Conservation (phyloP, 352 stramenopile species). For the Phytophthora syringae region DNA sequence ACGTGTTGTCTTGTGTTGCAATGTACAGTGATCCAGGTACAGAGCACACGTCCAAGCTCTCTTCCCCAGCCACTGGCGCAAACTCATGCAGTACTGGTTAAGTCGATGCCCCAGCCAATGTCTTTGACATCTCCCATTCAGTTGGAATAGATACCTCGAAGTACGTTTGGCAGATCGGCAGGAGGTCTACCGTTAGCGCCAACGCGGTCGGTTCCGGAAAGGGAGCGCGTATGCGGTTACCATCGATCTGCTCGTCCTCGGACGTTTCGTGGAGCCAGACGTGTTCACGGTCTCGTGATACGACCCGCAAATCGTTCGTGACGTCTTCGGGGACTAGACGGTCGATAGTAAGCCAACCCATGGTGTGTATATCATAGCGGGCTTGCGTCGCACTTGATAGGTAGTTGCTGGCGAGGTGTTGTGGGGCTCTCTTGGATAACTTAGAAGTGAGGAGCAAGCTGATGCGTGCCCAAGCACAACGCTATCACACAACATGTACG, state of each 20-base stretch:
- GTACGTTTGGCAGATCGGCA: not conserved
- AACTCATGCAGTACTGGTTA: not conserved
- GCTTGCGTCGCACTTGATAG: too few relatives aligned
- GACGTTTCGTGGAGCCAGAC: constrained; percentile 1
- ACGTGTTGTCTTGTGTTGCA: not conserved
- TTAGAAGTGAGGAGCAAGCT: too few relatives aligned
- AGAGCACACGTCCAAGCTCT: not conserved
- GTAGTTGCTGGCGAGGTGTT: too few relatives aligned
- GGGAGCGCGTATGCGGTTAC: not conserved
- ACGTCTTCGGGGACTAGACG: too few relatives aligned
- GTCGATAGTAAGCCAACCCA: too few relatives aligned
- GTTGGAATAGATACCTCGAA: not conserved
- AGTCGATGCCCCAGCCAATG: not conserved
- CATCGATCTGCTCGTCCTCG: not conserved
- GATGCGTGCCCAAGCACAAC: too few relatives aligned
- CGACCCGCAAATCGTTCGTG: too few relatives aligned
- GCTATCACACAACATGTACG: too few relatives aligned
- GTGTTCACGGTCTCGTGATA: not conserved
- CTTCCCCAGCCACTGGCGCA: not conserved
- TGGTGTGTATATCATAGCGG: too few relatives aligned
- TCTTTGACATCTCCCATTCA: not conserved
- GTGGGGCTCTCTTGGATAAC: too few relatives aligned
- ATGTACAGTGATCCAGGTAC: not conserved
- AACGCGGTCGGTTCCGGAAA: not conserved
- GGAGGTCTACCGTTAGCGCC: not conserved